These are phyloP conservation scores for Lentinula guzmanii DNA, from an alignment of 768 basidiomycete genomes.

Conservation along the genomic window DNA sequence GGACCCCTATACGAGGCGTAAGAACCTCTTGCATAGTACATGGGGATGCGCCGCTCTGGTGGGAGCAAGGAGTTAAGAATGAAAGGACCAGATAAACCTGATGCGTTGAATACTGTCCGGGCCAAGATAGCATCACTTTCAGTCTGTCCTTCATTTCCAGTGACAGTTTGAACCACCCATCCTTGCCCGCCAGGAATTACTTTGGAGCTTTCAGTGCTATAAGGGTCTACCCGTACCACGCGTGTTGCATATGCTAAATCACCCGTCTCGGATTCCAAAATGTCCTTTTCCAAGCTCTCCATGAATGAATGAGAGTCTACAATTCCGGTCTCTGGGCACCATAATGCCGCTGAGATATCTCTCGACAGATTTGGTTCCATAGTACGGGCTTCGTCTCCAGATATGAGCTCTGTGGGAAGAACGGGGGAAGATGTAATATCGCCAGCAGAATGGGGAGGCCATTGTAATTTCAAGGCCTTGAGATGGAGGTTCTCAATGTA, in stretches of 20 bases:
- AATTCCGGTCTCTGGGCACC: slow-evolving; percentile 86
- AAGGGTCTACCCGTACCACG: slow-evolving; percentile 82
- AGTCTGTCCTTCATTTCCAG: slow-evolving; percentile 34
- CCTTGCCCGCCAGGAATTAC: slow-evolving; percentile 42
- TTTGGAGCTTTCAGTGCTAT: slow-evolving; percentile 21
- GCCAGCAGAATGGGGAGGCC: slow-evolving; percentile 37
- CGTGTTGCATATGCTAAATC: slow-evolving; percentile 73
- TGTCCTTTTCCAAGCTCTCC: slow-evolving; percentile 77
- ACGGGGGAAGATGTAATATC: slow-evolving; percentile 23
- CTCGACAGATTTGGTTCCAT: slow-evolving; percentile 81
- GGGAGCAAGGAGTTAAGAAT: slow-evolving; percentile 68
- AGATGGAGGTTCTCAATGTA: slow-evolving; percentile 69
- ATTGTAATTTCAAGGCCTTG: slow-evolving; percentile 50
- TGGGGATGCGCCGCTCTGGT: slow-evolving; percentile 50
- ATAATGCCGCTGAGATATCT: slow-evolving; percentile 67
- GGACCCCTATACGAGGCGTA: slow-evolving; percentile 87
- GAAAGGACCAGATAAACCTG: slow-evolving; percentile 68
- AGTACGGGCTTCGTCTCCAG: slow-evolving; percentile 56
- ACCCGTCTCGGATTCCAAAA: slow-evolving; percentile 61
- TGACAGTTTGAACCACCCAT: slow-evolving; percentile 84
- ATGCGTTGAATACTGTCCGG: slow-evolving; percentile 74
- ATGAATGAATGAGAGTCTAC: slow-evolving; percentile 83
- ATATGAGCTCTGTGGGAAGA: slow-evolving; percentile 64
- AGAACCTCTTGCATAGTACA: slow-evolving; percentile 79
- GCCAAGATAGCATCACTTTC: slow-evolving; percentile 64